Base-by-base conservation (phyloP, 1,284 basidiomycete species). In the Malassezia psittaci region DNA sequence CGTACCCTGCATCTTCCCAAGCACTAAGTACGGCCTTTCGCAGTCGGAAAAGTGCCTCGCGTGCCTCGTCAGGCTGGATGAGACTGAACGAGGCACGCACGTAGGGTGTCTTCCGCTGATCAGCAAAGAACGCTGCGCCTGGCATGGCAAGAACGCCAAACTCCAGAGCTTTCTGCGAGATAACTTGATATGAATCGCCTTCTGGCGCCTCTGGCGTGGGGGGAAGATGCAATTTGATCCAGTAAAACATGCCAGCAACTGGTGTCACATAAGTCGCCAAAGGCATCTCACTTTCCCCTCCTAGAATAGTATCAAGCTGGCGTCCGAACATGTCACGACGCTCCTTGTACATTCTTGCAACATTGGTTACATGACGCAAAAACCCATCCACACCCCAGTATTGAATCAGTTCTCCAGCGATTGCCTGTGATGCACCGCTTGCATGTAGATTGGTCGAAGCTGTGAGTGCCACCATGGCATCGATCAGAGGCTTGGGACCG, bases 141-240 rank as follows among this genome's bases (percentile, higher is more conserved):
- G 91, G 91, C 5, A 96, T 81, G 10, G 87, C 89, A 18, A 96
- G 81, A 2, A 96, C 87, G 19, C 88, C 88, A 48, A 83, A 83
- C 53, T 83, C 82, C 48, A 87, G 79, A 2, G 90, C 90, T 64
- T 85, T 84, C 13, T 82, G 84, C 51, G 81, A 79, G 66, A 96
- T 88, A 46, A 94, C 69, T n/a, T 79, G 77, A 64, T 82, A 83
- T 2, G 86, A 87, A 75, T 96, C 89, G 15, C 81, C 82, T 45
- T 70, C 67, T 3, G 56, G 44, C 52, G 59, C 60, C 2, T 50
- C 56, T 7, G 29, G 38, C 8, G 57, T 51, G 10, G 64, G 59
- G 1, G 71, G 71, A 47, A 74, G 59, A 48, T 70, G 69, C 53
- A 74, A 59, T 52, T 67, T 67, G 40, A 74, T 46, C 71, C 68